Conservation (phyloP, 768 basidiomycete genomes). For the Pleurotus citrinopileatus region DNA sequence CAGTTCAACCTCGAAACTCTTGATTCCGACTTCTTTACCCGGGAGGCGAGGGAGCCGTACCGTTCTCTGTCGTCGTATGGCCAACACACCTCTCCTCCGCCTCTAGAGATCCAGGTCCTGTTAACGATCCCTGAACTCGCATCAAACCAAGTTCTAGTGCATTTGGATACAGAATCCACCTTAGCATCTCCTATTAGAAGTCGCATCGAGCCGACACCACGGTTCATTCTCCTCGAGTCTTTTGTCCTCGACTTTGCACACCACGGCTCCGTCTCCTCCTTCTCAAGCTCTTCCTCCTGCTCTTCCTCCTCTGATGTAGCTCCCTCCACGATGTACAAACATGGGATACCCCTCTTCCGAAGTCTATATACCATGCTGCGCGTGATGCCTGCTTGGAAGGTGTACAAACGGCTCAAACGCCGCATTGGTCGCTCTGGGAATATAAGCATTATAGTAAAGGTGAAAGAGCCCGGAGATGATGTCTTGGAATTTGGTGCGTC, state of each 20-base stretch:
- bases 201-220: conserved; percentile 67
- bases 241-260: conserved; percentile 53
- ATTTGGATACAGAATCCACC: conserved; percentile 54
- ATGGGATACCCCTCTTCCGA: conserved; percentile 79
- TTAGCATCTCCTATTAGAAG: conserved; percentile 30
- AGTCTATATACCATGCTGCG: conserved; percentile 72
- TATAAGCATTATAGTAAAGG: conserved; percentile 34
- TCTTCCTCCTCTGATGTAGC: conserved; percentile 42
- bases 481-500: conserved; percentile 34
- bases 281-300: conserved; percentile 13
- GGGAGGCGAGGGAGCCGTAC: conserved; percentile 58
- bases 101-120: conserved; percentile 68
- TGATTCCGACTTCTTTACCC: conserved; percentile 66
- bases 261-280: conserved; percentile 17
- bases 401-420: conserved; percentile 58
- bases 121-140: conserved; percentile 67
- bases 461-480: conserved; percentile 5
- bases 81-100: conserved; percentile 29
- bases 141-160: conserved; percentile 71
- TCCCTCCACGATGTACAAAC: conserved; percentile 80
- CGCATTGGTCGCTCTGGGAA: conserved; percentile 36
- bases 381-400: conserved; percentile 75
- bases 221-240: conserved; percentile 69
- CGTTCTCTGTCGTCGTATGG: conserved; percentile 49
- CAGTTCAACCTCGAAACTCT: conserved; percentile 85